Conservation (phyloP, 2,329 filamentous ascomycete species). For the Colletotrichum trifolii region DNA sequence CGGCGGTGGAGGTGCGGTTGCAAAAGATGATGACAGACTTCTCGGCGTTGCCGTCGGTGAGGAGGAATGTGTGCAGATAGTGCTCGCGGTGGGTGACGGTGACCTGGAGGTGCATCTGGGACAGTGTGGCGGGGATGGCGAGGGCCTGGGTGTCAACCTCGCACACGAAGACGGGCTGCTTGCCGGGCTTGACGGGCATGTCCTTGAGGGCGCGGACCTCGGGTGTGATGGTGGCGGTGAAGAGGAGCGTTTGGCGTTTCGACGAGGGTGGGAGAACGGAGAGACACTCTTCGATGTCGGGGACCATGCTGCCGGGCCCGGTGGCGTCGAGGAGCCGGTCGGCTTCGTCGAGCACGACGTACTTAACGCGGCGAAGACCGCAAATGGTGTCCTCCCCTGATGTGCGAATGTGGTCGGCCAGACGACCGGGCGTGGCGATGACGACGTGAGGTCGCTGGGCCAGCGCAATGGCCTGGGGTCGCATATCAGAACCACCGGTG, state of each 20-base stretch:
- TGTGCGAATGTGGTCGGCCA: constrained; percentile 92
- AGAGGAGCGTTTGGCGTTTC: constrained; percentile 91
- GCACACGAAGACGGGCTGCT: constrained; percentile 85
- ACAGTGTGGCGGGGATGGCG: constrained; percentile 82
- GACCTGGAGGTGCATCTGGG: constrained; percentile 87
- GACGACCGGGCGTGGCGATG: constrained; percentile 90
- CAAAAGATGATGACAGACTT: constrained; percentile 93
- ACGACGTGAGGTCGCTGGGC: constrained; percentile 87
- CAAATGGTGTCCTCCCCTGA: constrained; percentile 92
- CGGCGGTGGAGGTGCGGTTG: constrained; percentile 90
- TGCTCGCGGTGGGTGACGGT: constrained; percentile 94
- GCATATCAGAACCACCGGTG: constrained; percentile 93
- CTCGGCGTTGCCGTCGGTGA: constrained; percentile 78
- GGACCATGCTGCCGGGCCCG: constrained; percentile 87
- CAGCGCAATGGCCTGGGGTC: constrained; percentile 86
- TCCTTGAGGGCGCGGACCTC: constrained; percentile 90
- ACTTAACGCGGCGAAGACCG: constrained; percentile 81
- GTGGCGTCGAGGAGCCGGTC: constrained; percentile 84
- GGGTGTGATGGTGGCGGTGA: constrained; percentile 94
- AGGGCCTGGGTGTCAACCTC: constrained; percentile 83
- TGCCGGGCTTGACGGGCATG: constrained; percentile 74
- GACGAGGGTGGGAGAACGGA: constrained; percentile 80
- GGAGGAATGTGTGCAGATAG: constrained; percentile 90
- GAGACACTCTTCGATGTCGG: constrained; percentile 90
- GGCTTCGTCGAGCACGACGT: constrained; percentile 95